Conservation (phyloP, 352 stramenopile species). For the Globisporangium irregulare region DNA sequence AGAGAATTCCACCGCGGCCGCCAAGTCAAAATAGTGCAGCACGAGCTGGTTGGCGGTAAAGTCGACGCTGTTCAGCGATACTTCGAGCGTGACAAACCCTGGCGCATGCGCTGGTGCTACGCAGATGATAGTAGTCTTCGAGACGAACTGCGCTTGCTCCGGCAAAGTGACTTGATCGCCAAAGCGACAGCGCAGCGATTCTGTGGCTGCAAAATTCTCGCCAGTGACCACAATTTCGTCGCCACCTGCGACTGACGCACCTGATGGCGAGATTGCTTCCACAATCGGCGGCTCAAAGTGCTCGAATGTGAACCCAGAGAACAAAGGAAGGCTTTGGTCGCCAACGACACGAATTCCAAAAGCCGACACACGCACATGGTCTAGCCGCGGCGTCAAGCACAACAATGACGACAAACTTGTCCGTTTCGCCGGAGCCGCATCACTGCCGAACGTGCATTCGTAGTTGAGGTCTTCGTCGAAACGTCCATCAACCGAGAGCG, state of each 20-base stretch:
- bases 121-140: slow-evolving; percentile 27
- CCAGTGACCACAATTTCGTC: slow-evolving; percentile 31
- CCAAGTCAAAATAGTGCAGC: slow-evolving; percentile 35
- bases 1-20: slow-evolving; percentile 22
- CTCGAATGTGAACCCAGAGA: slow-evolving; percentile 6
- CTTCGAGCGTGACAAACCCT: slow-evolving; percentile 32
- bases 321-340: neutral
- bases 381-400: slow-evolving; percentile 19
- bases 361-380: slow-evolving; percentile 3
- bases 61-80: slow-evolving; percentile 51
- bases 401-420: slow-evolving; percentile 23
- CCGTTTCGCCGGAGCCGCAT: slow-evolving; percentile 5
- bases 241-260: slow-evolving; percentile 21
- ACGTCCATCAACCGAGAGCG: slow-evolving; percentile 18
- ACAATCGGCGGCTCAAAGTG: slow-evolving; percentile 28
- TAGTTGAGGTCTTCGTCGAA: slow-evolving; percentile 27
- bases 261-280: slow-evolving; percentile 20
- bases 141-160: slow-evolving; percentile 24
- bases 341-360: slow-evolving; percentile 6
- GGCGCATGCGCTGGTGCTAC: slow-evolving; percentile 18
- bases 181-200: slow-evolving; percentile 32
- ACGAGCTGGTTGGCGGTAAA: slow-evolving; percentile 27
- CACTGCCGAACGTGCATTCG: slow-evolving; percentile 24
- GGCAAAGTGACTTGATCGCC: slow-evolving; percentile 18
- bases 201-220: slow-evolving; percentile 28